Percentiles rank a stretch among this genome's conserved stretches.
These are phyloP conservation scores for Pseudogymnoascus sp. DNA, from an alignment of 2,329 filamentous ascomycete species.

Conservation along the genomic window DNA sequence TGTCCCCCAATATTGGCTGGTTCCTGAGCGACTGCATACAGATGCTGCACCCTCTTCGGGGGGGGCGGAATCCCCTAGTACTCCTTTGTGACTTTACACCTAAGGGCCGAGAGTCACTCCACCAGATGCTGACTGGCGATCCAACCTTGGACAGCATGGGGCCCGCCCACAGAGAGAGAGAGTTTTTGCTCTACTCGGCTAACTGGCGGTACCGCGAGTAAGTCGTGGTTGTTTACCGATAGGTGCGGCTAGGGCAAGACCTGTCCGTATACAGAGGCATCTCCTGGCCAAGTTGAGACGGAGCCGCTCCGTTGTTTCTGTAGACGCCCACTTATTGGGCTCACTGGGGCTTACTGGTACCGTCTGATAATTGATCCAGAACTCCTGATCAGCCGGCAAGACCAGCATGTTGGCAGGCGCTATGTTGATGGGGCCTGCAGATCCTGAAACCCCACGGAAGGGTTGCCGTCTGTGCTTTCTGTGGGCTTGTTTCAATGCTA, in stretches of 20 bases:
- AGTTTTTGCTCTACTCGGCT: not conserved
- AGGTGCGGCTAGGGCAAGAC: constrained; percentile 7
- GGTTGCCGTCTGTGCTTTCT: constrained; percentile 5
- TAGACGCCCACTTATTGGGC: constrained; percentile 7
- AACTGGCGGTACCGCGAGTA: not conserved
- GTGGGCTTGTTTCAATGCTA: constrained; percentile 8
- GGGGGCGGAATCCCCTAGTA: not conserved
- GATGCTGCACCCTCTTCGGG: not conserved
- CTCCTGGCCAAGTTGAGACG: not conserved
- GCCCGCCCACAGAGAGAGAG: not conserved
- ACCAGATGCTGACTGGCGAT: not conserved
- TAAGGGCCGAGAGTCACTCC: not conserved
- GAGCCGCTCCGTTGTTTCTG: not conserved
- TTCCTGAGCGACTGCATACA: not conserved
- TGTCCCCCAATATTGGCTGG: not conserved
- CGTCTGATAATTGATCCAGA: constrained; percentile 5
- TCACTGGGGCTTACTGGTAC: not conserved
- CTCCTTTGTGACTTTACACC: not conserved
- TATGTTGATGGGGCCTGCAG: constrained; percentile 3
- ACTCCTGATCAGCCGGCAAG: not conserved
- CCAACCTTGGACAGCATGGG: not conserved
- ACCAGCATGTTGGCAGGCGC: not conserved
- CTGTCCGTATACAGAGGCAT: not conserved
- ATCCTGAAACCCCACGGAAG: constrained; percentile 7
- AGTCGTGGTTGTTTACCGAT: not conserved